A percentile compares a stretch with the other conserved stretches of the same genome.
These are phyloP conservation scores for Mycena olivaceomarginata DNA, from an alignment of 768 basidiomycete genomes.

Conservation along the genomic window DNA sequence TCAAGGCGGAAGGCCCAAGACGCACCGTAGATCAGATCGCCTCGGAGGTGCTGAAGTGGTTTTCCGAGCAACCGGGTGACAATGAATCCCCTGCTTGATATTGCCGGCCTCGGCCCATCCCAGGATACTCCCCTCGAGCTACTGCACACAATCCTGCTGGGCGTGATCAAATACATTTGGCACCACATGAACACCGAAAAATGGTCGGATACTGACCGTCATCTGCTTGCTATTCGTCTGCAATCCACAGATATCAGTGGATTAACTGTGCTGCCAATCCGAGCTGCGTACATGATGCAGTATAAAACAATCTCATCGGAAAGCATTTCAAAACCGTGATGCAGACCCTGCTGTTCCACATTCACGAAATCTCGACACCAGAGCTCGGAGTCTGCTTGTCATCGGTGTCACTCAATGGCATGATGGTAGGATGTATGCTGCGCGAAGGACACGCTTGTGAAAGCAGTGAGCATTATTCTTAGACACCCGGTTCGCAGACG, in stretches of 20 bases:
- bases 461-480: too few relatives aligned
- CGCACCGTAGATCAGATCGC: slow-evolving; percentile 13
- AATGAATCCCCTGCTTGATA: too few relatives aligned
- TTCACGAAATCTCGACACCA: too few relatives aligned
- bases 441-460: too few relatives aligned
- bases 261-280: background rate
- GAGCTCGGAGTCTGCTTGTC: too few relatives aligned
- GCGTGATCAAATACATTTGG: background rate
- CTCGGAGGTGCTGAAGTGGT: slow-evolving; percentile 13
- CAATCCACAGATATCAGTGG: slow-evolving; percentile 26
- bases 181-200: slow-evolving; percentile 4
- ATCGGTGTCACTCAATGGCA: too few relatives aligned
- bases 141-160: background rate
- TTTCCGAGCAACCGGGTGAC: background rate
- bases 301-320: slow-evolving; percentile 26
- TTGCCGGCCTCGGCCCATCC: background rate
- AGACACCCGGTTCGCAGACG: too few relatives aligned
- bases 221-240: slow-evolving; percentile 41
- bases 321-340: slow-evolving; percentile 49
- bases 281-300: background rate
- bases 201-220: slow-evolving; percentile 26
- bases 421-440: too few relatives aligned
- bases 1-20: slow-evolving; percentile 7
- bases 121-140: background rate
- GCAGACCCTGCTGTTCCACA: slow-evolving; percentile 41